Base-by-base conservation (phyloP, 2,329 filamentous ascomycete species). In the Trichophyton mentagrophytes region DNA sequence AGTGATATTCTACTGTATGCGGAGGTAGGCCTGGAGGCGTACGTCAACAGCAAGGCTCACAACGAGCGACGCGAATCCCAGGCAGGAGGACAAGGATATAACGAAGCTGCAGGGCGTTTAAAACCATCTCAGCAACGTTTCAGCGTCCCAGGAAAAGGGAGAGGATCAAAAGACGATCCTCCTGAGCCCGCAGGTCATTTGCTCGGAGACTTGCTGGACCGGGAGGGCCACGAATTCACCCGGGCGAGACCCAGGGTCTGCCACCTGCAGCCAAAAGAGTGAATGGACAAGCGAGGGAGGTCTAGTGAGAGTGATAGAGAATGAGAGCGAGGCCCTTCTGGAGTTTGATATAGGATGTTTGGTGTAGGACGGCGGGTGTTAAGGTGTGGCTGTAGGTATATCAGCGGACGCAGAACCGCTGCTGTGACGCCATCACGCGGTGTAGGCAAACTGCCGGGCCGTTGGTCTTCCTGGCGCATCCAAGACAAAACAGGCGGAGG, bases 111-210 rank as follows among this genome's bases (percentile, higher is more conserved):
- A 17, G 40, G 44, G 44, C 44, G 20, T 47, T 25, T 17, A 17
- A 13, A 13, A 38, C 33, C 33, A 38, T 38, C 33, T 11, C 40
- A 44, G 40, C 40, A 44, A 17, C 40, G 40, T 44, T 38, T 17
- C 40, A 20, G 40, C n/a, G 7, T n/a, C 40, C 40, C 40, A 44
- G 40, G n/a, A n/a, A 44, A 13, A 15, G 25, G 11, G 25, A 53
- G 49, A 20, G 49, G 49, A 53, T 53, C 49, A 53, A 33, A 25
- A 33, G 49, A 53, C 49, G 49, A 53, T 53, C 49, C 49, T 53
- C 22, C 49, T 53, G 49, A 33, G 49, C 49, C 49, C 6, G 49
- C 49, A n/a, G 49, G 49, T 53, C 49, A 53, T 30, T 30, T n/a
- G 49, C 13, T 11, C 13, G 11, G 33, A 38, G 33, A 38, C 33